Evolutionary conservation across 1,139 yeast species (phyloP).

Genomic region (Pichia inconspicua): DNA sequence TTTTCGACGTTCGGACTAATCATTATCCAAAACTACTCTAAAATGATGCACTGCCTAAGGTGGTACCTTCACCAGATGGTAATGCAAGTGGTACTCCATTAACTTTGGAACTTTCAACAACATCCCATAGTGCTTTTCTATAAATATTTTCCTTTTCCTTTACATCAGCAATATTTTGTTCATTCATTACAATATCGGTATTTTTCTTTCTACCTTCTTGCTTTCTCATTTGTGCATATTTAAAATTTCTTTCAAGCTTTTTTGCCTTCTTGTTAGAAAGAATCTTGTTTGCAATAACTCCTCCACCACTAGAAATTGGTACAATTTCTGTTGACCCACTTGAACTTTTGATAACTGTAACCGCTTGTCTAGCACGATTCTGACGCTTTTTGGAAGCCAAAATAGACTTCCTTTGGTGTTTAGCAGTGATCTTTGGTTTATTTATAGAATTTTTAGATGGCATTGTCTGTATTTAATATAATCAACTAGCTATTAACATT

Average conservation of each 20-base stretch:
- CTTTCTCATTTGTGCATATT: constrained; percentile 54
- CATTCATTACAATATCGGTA: constrained; percentile 37
- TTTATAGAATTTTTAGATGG: constrained; percentile 65
- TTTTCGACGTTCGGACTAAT: background rate
- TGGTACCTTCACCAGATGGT: constrained; percentile 63
- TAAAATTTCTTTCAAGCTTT: constrained; percentile 74
- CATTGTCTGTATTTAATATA: constrained; percentile 3
- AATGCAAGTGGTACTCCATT: constrained; percentile 39
- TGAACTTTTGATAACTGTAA: constrained; percentile 32
- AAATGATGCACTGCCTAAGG: constrained; percentile 49
- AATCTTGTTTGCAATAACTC: constrained; percentile 48
- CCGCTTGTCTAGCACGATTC: constrained; percentile 35
- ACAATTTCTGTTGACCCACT: constrained; percentile 53
- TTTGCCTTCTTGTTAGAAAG: constrained; percentile 74
- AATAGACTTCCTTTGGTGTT: constrained; percentile 46
- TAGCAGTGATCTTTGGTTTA: constrained; percentile 62
- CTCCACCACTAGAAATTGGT: constrained; percentile 40
- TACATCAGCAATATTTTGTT: constrained; percentile 21
- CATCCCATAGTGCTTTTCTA: constrained; percentile 63
- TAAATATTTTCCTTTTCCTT: constrained; percentile 39
- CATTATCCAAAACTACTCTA: background rate
- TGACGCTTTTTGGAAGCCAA: constrained; percentile 53
- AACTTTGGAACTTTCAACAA: constrained; percentile 44
- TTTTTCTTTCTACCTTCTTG: constrained; percentile 35
- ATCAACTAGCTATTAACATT: too few relatives aligned